phyloP scores from a whole-genome alignment of 306 rosid species.

The Corylus avellana region DNA sequence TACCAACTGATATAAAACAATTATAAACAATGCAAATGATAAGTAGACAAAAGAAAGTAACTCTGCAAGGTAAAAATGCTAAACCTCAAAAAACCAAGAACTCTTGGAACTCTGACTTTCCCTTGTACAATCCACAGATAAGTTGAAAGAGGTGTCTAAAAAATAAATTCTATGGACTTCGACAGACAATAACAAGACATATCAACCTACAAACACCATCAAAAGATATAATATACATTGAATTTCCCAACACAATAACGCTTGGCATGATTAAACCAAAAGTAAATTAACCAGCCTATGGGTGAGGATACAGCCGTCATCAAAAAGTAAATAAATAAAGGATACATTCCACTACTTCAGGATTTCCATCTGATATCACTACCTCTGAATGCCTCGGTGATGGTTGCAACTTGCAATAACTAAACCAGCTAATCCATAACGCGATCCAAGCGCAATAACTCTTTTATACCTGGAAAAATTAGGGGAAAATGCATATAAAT shows the following conservation, averaged over 20 bases:
- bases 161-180: not conserved
- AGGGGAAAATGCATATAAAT: conserved; percentile 13
- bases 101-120: too few relatives aligned
- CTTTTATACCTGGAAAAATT: conserved; percentile 64
- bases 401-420: conserved; percentile 84
- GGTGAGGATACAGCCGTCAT: not conserved
- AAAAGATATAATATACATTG: not conserved
- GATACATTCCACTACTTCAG: conserved; percentile 95
- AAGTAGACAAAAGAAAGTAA: too few relatives aligned
- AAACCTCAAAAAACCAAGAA: too few relatives aligned
- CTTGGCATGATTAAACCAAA: not conserved
- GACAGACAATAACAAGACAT: conserved; percentile 13
- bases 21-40: too few relatives aligned
- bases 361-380: conserved; percentile 91
- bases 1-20: too few relatives aligned
- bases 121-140: not conserved
- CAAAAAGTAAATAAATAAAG: conserved; percentile 24
- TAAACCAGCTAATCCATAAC: conserved; percentile 92
- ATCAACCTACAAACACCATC: conserved; percentile 5
- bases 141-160: not conserved
- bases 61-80: too few relatives aligned
- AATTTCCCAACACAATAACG: not conserved
- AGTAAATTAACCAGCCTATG: not conserved
- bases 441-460: conserved; percentile 91
- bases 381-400: conserved; percentile 76